These are phyloP conservation scores for Alternaria rosae DNA, from an alignment of 2,329 filamentous ascomycete species.

Conservation along the genomic window DNA sequence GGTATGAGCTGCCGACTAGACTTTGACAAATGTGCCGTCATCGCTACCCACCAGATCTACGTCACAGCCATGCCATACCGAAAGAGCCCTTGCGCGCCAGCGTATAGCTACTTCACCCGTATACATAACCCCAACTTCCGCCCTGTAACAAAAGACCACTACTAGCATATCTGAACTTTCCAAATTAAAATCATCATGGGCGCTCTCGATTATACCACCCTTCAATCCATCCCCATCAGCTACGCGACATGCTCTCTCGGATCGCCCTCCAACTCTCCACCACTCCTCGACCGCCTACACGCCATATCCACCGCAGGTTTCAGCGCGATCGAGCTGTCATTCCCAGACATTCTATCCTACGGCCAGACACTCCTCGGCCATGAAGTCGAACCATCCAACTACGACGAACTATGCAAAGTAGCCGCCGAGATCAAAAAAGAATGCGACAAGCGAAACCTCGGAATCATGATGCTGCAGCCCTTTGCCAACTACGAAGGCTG, in stretches of 20 bases:
- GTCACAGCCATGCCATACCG: conserved; percentile 33
- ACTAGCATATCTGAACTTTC: not conserved
- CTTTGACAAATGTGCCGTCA: conserved; percentile 10
- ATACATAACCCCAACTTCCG: not conserved
- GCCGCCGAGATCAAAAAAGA: conserved; percentile 63
- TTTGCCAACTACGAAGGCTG: conserved; percentile 82
- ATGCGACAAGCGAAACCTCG: conserved; percentile 62
- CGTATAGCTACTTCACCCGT: not conserved
- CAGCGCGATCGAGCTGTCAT: conserved; percentile 74
- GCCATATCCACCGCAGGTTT: conserved; percentile 72
- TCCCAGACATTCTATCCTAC: conserved; percentile 74
- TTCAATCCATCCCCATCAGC: conserved; percentile 57
- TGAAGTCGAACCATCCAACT: conserved; percentile 65
- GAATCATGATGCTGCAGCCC: conserved; percentile 76
- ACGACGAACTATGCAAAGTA: conserved; percentile 63
- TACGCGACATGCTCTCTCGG: conserved; percentile 67
- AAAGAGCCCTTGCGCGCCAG: conserved; percentile 9
- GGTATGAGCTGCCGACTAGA: not conserved
- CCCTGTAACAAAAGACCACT: not conserved
- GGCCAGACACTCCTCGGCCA: conserved; percentile 61
- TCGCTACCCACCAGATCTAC: conserved; percentile 25
- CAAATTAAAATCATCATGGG: conserved; percentile 35
- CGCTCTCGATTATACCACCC: conserved; percentile 42
- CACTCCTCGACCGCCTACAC: conserved; percentile 66
- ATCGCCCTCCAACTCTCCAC: conserved; percentile 50